Conservation (phyloP, 1,139 yeast genomes). For the Wickerhamomyces sp. region DNA sequence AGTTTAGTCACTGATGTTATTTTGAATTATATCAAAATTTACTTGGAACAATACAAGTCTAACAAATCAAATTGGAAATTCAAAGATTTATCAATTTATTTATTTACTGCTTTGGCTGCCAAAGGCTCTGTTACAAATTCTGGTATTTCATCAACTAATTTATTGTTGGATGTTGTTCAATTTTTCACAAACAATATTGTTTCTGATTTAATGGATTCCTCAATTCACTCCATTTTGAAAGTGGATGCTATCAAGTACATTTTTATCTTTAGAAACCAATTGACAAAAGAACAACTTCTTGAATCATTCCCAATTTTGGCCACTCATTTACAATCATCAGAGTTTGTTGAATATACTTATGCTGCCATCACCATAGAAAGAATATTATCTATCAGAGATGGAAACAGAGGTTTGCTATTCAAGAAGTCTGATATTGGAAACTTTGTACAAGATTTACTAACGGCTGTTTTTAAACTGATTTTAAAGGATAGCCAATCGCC, state of each 20-base stretch:
- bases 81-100: slow-evolving; percentile 82
- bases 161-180: slow-evolving; percentile 77
- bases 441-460: slow-evolving; percentile 51
- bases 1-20: slow-evolving; percentile 70
- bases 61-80: slow-evolving; percentile 64
- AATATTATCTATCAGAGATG: slow-evolving; percentile 70
- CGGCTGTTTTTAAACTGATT: slow-evolving; percentile 63
- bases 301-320: slow-evolving; percentile 81
- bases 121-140: slow-evolving; percentile 80
- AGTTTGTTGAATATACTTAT: slow-evolving; percentile 87
- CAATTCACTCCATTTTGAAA: slow-evolving; percentile 66
- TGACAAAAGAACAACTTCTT: slow-evolving; percentile 76
- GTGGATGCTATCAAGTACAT: slow-evolving; percentile 93
- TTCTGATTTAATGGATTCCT: slow-evolving; percentile 58
- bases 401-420: slow-evolving; percentile 51
- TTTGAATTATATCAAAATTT: slow-evolving; percentile 69
- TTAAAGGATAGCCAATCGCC: slow-evolving; percentile 60
- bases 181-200: slow-evolving; percentile 82
- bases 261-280: slow-evolving; percentile 85
- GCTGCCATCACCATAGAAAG: slow-evolving; percentile 92
- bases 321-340: slow-evolving; percentile 52
- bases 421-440: slow-evolving; percentile 64
- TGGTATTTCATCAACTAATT: slow-evolving; percentile 87
- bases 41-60: slow-evolving; percentile 47
- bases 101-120: slow-evolving; percentile 86